A percentile compares a stretch with the other conserved stretches of the same genome.
Conservation (phyloP, 2,329 filamentous ascomycete genomes). For the Colletotrichum graminicola region DNA sequence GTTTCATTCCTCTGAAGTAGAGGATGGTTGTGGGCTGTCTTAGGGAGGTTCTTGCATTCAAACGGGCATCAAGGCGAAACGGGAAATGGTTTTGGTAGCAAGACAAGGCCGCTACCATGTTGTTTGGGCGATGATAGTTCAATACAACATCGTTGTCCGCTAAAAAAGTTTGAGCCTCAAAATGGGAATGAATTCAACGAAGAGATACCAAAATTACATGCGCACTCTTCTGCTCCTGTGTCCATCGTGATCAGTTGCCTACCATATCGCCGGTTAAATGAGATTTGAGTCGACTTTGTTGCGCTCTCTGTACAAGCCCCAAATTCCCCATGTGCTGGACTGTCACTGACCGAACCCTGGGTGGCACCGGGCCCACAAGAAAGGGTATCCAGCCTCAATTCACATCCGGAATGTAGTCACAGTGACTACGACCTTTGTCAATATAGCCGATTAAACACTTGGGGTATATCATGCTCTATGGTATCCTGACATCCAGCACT, state of each 20-base stretch:
- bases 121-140: conserved; percentile 44
- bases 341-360: conserved; percentile 10
- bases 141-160: conserved; percentile 46
- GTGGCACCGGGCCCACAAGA: conserved; percentile 2
- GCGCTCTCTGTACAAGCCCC: not conserved
- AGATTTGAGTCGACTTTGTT: too few relatives aligned
- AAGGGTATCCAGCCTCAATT: not conserved
- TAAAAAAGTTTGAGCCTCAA: conserved; percentile 41
- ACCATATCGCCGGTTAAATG: accelerated
- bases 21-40: conserved; percentile 65
- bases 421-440: not conserved
- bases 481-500: not conserved
- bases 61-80: conserved; percentile 68
- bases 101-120: conserved; percentile 47
- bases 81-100: conserved; percentile 67
- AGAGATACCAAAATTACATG: conserved; percentile 37
- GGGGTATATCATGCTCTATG: conserved; percentile 28
- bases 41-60: conserved; percentile 69
- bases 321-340: not conserved
- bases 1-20: conserved; percentile 99
- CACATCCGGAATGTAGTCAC: not conserved
- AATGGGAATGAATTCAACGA: conserved; percentile 42
- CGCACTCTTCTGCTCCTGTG: not conserved
- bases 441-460: conserved; percentile 2
- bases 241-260: not conserved